These are phyloP conservation scores for Cymodocea nodosa DNA, from an alignment of 116 monocot genomes.

Conservation along the genomic window DNA sequence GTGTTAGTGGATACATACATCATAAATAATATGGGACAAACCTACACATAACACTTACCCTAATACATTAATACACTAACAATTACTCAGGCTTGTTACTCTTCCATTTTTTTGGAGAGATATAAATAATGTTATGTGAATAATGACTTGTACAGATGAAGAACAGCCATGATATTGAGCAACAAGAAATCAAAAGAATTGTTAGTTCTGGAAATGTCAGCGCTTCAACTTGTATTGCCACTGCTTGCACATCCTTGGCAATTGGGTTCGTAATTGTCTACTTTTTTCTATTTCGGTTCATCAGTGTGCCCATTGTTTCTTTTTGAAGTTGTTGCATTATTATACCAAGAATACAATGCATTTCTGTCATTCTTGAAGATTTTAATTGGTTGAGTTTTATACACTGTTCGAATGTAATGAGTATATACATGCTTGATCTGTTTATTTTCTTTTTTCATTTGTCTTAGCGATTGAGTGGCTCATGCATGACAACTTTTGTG, in stretches of 20 bases:
- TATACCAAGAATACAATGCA: too few species aligned
- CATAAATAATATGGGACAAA: background rate
- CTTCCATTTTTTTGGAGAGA: background rate
- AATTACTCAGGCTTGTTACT: background rate
- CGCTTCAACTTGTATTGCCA: constrained; percentile 56
- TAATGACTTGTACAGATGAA: constrained; percentile 42
- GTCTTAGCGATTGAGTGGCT: too few species aligned
- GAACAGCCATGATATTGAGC: constrained; percentile 34
- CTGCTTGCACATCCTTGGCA: constrained; percentile 53
- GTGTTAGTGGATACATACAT: too few species aligned
- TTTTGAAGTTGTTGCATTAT: background rate
- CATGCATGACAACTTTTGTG: too few species aligned
- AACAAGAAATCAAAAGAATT: constrained; percentile 73
- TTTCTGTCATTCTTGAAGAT: too few species aligned
- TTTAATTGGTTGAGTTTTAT: background rate
- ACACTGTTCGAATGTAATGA: background rate
- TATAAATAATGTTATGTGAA: background rate
- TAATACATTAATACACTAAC: background rate
- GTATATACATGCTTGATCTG: too few species aligned
- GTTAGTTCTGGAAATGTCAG: constrained; percentile 64
- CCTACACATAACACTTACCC: background rate
- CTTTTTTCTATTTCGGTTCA: background rate
- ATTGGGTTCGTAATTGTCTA: constrained; percentile 43
- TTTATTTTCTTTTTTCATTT: too few species aligned
- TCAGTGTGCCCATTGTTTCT: background rate